Percentiles rank a stretch among this genome's conserved stretches.
phyloP scores from a whole-genome alignment of 345 rosid species.

The Rhizophora apiculata region DNA sequence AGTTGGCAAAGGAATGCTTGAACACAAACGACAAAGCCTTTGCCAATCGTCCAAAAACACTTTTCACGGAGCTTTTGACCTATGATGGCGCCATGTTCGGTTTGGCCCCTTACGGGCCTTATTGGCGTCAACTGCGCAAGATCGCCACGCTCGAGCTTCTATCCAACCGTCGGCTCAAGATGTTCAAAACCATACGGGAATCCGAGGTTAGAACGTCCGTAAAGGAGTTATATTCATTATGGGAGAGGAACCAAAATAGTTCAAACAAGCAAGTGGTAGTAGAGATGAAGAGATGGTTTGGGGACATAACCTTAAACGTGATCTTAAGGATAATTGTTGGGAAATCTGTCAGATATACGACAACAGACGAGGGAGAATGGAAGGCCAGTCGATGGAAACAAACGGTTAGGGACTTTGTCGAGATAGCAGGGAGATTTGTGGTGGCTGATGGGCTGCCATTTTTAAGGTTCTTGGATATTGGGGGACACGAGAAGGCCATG shows the following conservation, averaged over 20 bases:
- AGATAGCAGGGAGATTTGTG: slow-evolving; percentile 19
- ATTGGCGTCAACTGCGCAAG: neutral
- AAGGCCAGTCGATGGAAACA: neutral
- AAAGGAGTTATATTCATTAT: neutral
- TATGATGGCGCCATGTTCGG: neutral
- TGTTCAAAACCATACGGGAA: neutral
- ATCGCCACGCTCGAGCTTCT: neutral
- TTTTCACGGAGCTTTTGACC: neutral
- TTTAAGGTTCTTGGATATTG: slow-evolving; percentile 23
- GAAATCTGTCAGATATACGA: slow-evolving; percentile 10
- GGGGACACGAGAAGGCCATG: slow-evolving; percentile 31
- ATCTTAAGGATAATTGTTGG: too few species aligned
- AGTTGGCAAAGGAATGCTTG: too few species aligned
- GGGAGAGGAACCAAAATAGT: too few species aligned
- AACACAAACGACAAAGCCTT: neutral
- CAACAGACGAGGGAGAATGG: neutral
- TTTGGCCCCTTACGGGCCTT: neutral
- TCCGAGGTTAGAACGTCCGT: neutral
- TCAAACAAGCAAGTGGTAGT: too few species aligned
- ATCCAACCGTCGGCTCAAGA: neutral
- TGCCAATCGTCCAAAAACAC: neutral
- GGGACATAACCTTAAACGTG: too few species aligned
- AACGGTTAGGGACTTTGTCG: slow-evolving; percentile 8
- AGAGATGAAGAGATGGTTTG: too few species aligned
- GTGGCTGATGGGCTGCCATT: slow-evolving; percentile 21